phyloP scores from a whole-genome alignment of 2,329 filamentous ascomycete species.

The Phyllosticta citribraziliensis region DNA sequence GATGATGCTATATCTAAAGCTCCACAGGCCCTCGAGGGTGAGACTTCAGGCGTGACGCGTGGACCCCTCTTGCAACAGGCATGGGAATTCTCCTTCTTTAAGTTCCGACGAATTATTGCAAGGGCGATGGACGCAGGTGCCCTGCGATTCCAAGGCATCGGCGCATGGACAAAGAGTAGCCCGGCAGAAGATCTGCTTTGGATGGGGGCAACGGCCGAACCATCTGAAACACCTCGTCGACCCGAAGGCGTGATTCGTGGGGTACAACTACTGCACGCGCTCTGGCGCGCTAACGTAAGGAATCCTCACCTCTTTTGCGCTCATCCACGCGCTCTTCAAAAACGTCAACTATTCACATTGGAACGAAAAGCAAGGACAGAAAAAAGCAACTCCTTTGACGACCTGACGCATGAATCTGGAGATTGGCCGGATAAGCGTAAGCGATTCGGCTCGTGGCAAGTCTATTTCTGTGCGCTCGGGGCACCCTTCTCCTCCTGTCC shows the following conservation, averaged over 20 bases:
- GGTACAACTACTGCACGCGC: conserved; percentile 3
- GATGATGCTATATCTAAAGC: conserved; percentile 1
- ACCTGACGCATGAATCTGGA: neutral
- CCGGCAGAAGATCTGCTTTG: conserved; percentile 6
- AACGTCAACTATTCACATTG: neutral
- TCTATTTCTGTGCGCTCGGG: neutral
- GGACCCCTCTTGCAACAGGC: conserved; percentile 8
- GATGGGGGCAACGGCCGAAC: conserved; percentile 4
- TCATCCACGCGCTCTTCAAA: neutral
- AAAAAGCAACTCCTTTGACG: neutral
- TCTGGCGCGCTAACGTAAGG: conserved; percentile 5
- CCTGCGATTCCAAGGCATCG: conserved; percentile 7
- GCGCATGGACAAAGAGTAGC: conserved; percentile 5
- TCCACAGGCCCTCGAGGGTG: conserved; percentile 2
- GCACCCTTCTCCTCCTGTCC: neutral
- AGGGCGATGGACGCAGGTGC: conserved; percentile 7
- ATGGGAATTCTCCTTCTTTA: conserved; percentile 9
- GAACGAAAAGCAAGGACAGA: neutral
- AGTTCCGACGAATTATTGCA: conserved; percentile 8
- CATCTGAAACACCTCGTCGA: conserved; percentile 11
- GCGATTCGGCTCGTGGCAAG: neutral
- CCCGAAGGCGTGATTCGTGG: conserved; percentile 11
- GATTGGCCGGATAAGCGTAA: neutral
- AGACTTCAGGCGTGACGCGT: conserved; percentile 8
- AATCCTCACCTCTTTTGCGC: neutral